phyloP scores from a whole-genome alignment of 1,284 basidiomycete genomes.

The Tylopilus sp. region DNA sequence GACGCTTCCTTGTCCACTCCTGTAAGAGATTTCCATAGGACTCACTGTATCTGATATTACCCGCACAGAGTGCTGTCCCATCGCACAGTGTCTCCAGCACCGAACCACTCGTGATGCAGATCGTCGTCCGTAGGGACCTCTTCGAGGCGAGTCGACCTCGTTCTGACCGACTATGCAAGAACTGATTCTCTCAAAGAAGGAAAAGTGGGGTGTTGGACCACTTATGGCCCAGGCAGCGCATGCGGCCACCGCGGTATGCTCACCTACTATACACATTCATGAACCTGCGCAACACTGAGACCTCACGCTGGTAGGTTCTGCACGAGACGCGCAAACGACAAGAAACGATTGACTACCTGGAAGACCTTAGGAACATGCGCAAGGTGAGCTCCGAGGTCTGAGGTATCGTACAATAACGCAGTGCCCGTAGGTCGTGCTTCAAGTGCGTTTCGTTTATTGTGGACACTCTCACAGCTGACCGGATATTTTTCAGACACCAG shows the following conservation, averaged over 20 bases:
- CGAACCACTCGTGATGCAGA: constrained; percentile 44
- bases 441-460: constrained; percentile 27
- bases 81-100: background rate
- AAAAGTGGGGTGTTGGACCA: constrained; percentile 53
- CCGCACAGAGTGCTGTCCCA: background rate
- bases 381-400: constrained; percentile 29
- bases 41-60: background rate
- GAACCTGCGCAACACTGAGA: background rate
- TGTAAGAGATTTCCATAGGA: constrained; percentile 2
- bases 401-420: constrained; percentile 7
- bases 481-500: constrained; percentile 34
- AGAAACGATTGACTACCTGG: constrained; percentile 43
- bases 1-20: background rate
- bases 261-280: background rate
- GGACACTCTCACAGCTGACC: background rate
- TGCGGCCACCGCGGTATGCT: constrained; percentile 47
- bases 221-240: constrained; percentile 57
- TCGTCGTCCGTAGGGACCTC: constrained; percentile 46
- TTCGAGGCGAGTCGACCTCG: constrained; percentile 38
- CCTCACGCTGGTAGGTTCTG: constrained; percentile 27
- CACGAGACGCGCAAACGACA: constrained; percentile 42
- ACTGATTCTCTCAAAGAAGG: constrained; percentile 31
- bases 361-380: constrained; percentile 43
- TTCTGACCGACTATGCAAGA: background rate
- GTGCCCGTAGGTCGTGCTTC: constrained; percentile 38